Conservation (phyloP, 176 grass and related monocot species). For the Carex parvula region DNA sequence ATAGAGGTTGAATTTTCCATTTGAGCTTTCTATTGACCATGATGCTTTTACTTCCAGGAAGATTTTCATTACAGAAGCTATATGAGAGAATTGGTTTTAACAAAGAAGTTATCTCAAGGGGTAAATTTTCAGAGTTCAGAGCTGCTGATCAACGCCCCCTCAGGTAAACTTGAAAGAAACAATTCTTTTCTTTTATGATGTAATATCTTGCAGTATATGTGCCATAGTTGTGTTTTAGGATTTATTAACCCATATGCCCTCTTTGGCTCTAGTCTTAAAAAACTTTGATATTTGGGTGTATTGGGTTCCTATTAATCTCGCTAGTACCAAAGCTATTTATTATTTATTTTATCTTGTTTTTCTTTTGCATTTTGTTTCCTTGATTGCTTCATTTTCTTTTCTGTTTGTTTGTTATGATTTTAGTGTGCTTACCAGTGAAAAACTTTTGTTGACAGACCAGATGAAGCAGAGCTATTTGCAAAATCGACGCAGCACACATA, state of each 20-base stretch:
- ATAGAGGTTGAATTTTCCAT: background rate
- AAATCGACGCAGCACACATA: conserved; percentile 79
- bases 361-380: background rate
- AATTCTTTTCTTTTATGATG: background rate
- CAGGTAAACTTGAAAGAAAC: conserved; percentile 41
- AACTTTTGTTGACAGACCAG: conserved; percentile 49
- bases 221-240: background rate
- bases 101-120: conserved; percentile 89
- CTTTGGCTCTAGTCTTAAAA: background rate
- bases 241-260: background rate
- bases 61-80: conserved; percentile 76
- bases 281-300: background rate
- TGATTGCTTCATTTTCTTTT: conserved; percentile 10
- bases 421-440: conserved; percentile 19
- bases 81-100: conserved; percentile 84
- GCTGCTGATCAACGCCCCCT: conserved; percentile 73
- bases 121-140: conserved; percentile 79
- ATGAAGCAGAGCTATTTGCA: conserved; percentile 79
- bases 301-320: background rate
- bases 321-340: background rate
- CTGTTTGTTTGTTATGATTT: conserved; percentile 7
- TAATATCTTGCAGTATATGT: background rate
- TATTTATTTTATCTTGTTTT: conserved; percentile 2
- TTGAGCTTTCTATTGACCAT: background rate
- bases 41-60: conserved; percentile 45